Conservation (phyloP, 75 land plant genomes). For the Cunninghamia lanceolata region DNA sequence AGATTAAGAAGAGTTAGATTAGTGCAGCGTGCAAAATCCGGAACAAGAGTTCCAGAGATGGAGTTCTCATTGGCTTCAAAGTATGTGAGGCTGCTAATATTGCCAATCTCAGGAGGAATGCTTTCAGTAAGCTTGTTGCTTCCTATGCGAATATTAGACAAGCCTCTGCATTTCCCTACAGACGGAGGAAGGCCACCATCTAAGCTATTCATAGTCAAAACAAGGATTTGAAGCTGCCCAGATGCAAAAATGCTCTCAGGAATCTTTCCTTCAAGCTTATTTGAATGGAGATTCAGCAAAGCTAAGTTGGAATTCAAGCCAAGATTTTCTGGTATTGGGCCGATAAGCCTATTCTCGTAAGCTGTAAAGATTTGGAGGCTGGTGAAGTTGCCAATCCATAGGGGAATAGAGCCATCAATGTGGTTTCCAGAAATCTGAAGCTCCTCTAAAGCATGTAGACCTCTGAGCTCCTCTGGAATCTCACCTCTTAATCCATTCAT, state of each 20-base stretch:
- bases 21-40: conserved; percentile 54
- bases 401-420: conserved; percentile 37
- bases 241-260: conserved; percentile 62
- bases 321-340: conserved; percentile 52
- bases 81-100: conserved; percentile 60
- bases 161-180: conserved; percentile 53
- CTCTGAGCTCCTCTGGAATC: conserved; percentile 28
- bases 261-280: conserved; percentile 57
- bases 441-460: conserved; percentile 9
- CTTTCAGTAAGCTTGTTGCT: conserved; percentile 54
- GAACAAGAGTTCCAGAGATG: conserved; percentile 58
- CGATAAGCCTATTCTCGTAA: conserved; percentile 57
- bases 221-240: conserved; percentile 47
- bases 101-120: conserved; percentile 63
- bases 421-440: conserved; percentile 25
- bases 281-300: conserved; percentile 63
- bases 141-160: conserved; percentile 66
- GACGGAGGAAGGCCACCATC: conserved; percentile 51
- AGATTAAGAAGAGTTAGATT: conserved; percentile 75
- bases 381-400: conserved; percentile 46
- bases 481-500: conserved; percentile 46
- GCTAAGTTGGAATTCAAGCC: conserved; percentile 44
- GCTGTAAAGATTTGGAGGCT: conserved; percentile 55
- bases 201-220: conserved; percentile 50
- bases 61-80: conserved; percentile 66